Evolutionary conservation across 2,329 filamentous ascomycete species (phyloP).

Genomic region (Fusarium incarnatum): DNA sequence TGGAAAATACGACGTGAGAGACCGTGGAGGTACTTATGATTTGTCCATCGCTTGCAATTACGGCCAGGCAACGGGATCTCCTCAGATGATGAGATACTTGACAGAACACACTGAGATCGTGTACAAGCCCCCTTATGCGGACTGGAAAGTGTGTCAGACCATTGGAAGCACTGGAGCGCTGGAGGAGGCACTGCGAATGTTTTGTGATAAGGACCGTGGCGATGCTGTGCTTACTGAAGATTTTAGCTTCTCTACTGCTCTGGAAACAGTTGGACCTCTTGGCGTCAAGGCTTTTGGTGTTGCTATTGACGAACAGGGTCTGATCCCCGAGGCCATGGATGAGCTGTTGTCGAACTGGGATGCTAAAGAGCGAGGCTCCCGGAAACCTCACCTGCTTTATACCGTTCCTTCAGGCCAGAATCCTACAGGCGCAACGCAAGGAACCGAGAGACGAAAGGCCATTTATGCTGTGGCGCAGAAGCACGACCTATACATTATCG

Average conservation of each 20-base stretch:
- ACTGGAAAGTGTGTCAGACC: conserved; percentile 88
- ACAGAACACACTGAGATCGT: conserved; percentile 97
- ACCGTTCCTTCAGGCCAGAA: conserved; percentile 85
- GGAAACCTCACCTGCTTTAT: conserved; percentile 68
- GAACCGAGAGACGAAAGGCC: conserved; percentile 71
- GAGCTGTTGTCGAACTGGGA: conserved; percentile 64
- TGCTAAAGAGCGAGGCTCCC: conserved; percentile 54
- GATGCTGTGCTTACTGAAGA: conserved; percentile 89
- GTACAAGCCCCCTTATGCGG: conserved; percentile 85
- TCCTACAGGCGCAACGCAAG: conserved; percentile 87
- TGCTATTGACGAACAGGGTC: conserved; percentile 64
- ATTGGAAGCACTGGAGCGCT: conserved; percentile 88
- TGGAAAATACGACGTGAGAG: conserved; percentile 84
- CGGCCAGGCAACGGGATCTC: conserved; percentile 84
- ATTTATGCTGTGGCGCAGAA: conserved; percentile 84
- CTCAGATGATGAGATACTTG: conserved; percentile 88
- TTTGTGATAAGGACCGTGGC: conserved; percentile 74
- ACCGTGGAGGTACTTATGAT: conserved; percentile 70
- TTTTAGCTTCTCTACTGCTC: conserved; percentile 85
- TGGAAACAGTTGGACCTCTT: conserved; percentile 68
- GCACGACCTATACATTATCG: conserved; percentile 87
- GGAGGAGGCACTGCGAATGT: conserved; percentile 85
- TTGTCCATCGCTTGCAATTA: conserved; percentile 94
- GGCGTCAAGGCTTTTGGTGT: conserved; percentile 65
- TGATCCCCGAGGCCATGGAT: conserved; percentile 65